Base-by-base conservation (phyloP, 257 asterid genomes). In the Fraxinus americana region DNA sequence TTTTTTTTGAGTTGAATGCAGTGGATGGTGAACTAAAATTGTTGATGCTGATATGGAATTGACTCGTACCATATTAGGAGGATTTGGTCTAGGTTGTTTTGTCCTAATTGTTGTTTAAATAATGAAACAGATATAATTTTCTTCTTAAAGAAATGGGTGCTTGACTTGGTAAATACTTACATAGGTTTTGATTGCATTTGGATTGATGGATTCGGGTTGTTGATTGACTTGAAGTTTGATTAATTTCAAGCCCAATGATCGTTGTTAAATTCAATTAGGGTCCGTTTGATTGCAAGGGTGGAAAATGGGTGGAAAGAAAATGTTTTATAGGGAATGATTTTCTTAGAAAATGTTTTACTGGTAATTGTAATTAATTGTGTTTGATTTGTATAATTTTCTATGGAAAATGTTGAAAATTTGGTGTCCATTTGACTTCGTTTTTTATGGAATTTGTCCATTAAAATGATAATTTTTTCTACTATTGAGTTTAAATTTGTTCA, bases 1-100 rank as follows among this genome's bases (percentile, higher is more conserved):
- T 61, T 23, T 61, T 61, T 61, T 61, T 61, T 23, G 14, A 25
- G 34, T 21, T 61, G 34, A 25, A 23, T 25, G 34, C 34, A 9
- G 68, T 61, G 68, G 68, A 61, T 23, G 68, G 68, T 8, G 68
- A 61, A 29, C 34, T 23, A 61, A 61, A 61, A 61, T 25, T 61
- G 68, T 61, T 10, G 68, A 9, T 25, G 35, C 30, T 61, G 34
- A 61, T 61, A 25, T 9, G 16, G 34, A 25, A 61, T 61, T 61
- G 68, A 25, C 68, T 25, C 25, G 21, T 61, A 16, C 34, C 68
- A 61, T 25, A 61, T 23, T 61, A 25, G 13, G 34, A 25, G 34
- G 34, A 21, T 21, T 21, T 8, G 14, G 16, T 25, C 35, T 9
- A 23, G 17, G 35, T 25, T 61, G 17, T 61, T 0, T 61, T 10